Evolutionary conservation across 2,329 filamentous ascomycete species (phyloP), one percentile per base, ranked within the genome.

Genomic region (Fusarium mangiferae): DNA sequence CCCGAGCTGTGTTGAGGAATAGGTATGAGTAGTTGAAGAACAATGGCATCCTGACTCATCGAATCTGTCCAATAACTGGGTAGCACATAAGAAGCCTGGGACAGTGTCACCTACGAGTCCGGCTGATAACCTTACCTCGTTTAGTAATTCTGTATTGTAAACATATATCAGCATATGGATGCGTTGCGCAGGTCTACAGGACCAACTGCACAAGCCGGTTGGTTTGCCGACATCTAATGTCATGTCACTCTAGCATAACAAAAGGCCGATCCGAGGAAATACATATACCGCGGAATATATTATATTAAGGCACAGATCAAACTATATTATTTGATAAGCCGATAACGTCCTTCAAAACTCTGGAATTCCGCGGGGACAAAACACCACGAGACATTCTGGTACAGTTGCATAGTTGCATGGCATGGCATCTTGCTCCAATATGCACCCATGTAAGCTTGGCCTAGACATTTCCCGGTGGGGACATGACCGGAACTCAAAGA

Each of bases 191-290:
- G 30, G 30, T 38, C 52, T 58, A 26, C 38, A 44, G 39, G 30
- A 26, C 33, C 18, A 62, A 45, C 33, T n/a, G 52, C 28, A 66
- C 24, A 46, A 54, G 62, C 62, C 65, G 51, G 58, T 17, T 30
- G 45, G 36, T 46, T 48, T 70, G 51, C 58, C 66, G 66, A 36
- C 44, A 35, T 56, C 15, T 28, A 63, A 42, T 51, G 33, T 45
- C 54, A 45, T 68, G 51, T 64, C 57, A 69, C 44, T 59, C 54
- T 46, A 54, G 33, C 44, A 66, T 42, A 20, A 26, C 22, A 57
- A 54, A 70, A 66, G 67, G 66, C 67, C 67, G 51, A 64, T 42
- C 67, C 66, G 66, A 67, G 62, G 66, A 67, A 66, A 48, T 67
- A 35, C 30, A 42, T 49, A 38, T 44, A 48, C 52, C 13, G 20